Base-by-base conservation (phyloP, 352 stramenopile species). In the Halophytophthora batemanensis region DNA sequence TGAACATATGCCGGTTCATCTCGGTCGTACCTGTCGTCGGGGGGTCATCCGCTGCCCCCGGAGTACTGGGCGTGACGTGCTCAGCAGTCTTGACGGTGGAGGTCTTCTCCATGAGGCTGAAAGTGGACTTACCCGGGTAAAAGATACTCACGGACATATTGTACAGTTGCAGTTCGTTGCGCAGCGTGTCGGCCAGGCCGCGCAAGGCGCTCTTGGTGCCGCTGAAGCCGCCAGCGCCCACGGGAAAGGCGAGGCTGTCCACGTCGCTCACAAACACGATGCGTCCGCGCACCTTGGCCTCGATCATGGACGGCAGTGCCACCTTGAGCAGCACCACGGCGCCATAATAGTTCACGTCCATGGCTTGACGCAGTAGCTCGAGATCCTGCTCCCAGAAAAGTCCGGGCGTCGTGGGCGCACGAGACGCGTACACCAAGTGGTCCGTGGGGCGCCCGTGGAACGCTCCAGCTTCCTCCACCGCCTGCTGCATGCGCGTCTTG, bases 181-280 rank as follows among this genome's bases (percentile, higher is more conserved):
- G 77, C 15, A 98, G 66, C n/a, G 75, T 74, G 39, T 98, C 93
- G 3, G 91, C 88, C 50, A 98, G 80, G 29, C 90, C 93, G 13
- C 89, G 72, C 15, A 98, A 44, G 2, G 90, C 96, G 63, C 82
- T 96, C 59, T 98, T 98, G 29, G 82, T 85, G 1, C 89, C 78
- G 45, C 70, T 81, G 66, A 96, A 98, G 1, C 83, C 75, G 22
- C 83, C 79, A 60, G 94, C 97, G 15, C 93, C 96, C 59, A 91
- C 86, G 3, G 96, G 65, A 22, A 66, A 67, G 19, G 66, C 63
- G 47, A 87, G 56, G 33, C 61, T 77, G 19, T 62, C 59, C 1
- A 69, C 77, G 17, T 77, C 81, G 33, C 61, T 77, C 22, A 86
- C 66, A 48, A 93, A 71, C 17, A 89, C 69, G 18, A 90, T 53